Evolutionary conservation across 2,329 filamentous ascomycete genomes (phyloP).

Genomic region (Monosporascus sp.): DNA sequence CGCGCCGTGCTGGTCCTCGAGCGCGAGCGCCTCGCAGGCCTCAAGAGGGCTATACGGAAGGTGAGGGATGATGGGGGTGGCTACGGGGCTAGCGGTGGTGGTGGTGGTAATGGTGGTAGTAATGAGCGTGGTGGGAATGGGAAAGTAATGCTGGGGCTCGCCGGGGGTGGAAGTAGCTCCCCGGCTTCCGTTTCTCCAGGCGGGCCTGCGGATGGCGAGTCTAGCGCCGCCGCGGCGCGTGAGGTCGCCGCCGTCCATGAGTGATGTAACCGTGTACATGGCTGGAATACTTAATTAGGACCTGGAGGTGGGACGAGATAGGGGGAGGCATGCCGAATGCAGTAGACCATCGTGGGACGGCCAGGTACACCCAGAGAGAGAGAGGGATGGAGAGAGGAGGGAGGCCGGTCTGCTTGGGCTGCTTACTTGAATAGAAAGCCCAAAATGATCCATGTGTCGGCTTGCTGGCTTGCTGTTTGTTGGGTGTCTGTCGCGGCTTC

Average conservation of each 20-base stretch:
- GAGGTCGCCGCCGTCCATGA: slow-evolving; percentile 7
- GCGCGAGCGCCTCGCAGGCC: slow-evolving; percentile 69
- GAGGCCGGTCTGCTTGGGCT: no score
- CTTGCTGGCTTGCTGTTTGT: no score
- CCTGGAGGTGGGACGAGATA: no score
- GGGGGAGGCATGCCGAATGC: no score
- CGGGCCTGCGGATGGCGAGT: slow-evolving; percentile 11
- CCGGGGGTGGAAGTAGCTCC: not conserved
- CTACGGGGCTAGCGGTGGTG: not conserved
- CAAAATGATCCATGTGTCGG: no score
- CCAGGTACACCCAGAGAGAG: no score
- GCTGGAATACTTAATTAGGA: slow-evolving; percentile 1
- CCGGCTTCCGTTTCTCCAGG: not conserved
- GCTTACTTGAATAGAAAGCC: no score
- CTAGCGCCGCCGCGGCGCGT: slow-evolving; percentile 13
- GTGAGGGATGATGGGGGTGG: slow-evolving; percentile 30
- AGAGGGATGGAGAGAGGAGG: no score
- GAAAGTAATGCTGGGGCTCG: not conserved
- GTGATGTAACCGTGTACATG: slow-evolving; percentile 14
- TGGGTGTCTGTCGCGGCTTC: no score
- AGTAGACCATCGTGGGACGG: no score
- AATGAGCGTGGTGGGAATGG: not conserved
- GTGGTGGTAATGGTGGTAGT: not conserved
- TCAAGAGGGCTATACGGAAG: slow-evolving; percentile 71
- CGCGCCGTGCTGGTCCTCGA: slow-evolving; percentile 75